Base-by-base conservation (phyloP, 176 grass and related monocot genomes). In the Carex kokanica region DNA sequence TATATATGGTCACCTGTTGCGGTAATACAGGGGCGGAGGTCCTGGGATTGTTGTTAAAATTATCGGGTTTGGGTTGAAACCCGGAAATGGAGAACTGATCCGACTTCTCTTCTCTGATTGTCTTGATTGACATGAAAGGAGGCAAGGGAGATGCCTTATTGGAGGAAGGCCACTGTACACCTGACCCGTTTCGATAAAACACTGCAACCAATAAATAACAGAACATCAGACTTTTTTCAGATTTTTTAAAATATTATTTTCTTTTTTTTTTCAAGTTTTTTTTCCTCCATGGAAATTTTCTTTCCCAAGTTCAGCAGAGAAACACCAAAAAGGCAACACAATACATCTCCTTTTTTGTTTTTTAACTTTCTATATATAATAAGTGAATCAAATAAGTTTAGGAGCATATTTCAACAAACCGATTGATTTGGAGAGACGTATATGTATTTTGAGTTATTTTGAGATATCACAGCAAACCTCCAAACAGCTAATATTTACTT, bases 121-220 rank as follows among this genome's bases (percentile, higher is more conserved):
- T 81, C 81, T 88, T 64, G 84, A 89, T 90, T 47, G 92, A 90
- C 89, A 94, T 93, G 72, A 94, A 89, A 80, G 87, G 81, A 63
- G 83, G 90, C 55, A 81, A 64, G 8, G 77, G 64, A 63, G 85
- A 43, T 71, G 82, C 36, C 60, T 84, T 91, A 82, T 56, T 91
- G 6, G 81, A 83, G 49, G 89, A 94, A 2, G 92, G 88, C 95
- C 95, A 98, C 27, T 94, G 85, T 75, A 93, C 75, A 15, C 74
- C 83, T 38, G 83, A 56, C 23, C 84, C 87, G 80, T 84, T 85
- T 69, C 72, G 85, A 11, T 89, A 87, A 81, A 72, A 83, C 81
- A 16, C 96, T 99, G 93, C 20, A 47, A 84, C 72, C 68, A 84
- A 65, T 73, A 55, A 23, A 82, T 14, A 84, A 62, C 21, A 43